Evolutionary conservation across 495 filamentous ascomycete species (phyloP), one percentile per base, ranked within the genome.

Genomic region (Pyronema omphalodes): DNA sequence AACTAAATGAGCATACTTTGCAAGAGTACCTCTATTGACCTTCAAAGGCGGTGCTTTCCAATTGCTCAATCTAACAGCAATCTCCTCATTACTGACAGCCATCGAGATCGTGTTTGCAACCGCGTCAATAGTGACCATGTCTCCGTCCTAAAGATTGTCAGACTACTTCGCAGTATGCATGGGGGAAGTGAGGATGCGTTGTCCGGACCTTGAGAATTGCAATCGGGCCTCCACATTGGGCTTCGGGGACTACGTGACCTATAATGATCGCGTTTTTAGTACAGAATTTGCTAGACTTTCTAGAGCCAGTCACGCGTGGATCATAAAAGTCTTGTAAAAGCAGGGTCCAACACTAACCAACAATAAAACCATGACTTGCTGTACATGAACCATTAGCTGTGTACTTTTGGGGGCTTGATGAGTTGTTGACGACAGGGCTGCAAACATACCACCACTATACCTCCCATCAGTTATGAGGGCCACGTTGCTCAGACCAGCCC

Each of bases 351-450:
- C 54, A 55, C 61, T 39, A 53, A 66, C 58, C 82, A 11, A 95
- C 89, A 62, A 98, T 94, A 67, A 98, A 98, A 0, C 91, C 91
- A 62, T 95, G 91, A 55, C 76, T 82, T 6, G 89, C 91, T 64
- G 66, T 19, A 55, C 7, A 51, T 45, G 44, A 29, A 47, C 46
- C 37, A 58, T 56, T 50, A 60, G 59, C 60, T 54, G 50, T 55
- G 46, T 17, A 41, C 53, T 5, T 53, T 56, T 53, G 51, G 47
- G 33, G 23, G 23, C 23, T 29, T 29, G 23, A 29, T 29, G 23
- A 29, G 23, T 29, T 29, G 23, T 29, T 29, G 23, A 29, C 23
- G 23, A 29, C 23, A 29, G 23, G 23, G 23, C 23, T 29, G 23
- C 23, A 29, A 29, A 56, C 62, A 51, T 59, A 59, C 63, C 63